phyloP scores from a whole-genome alignment of 164 flowering plant species.

The Liriodendron chinense region DNA sequence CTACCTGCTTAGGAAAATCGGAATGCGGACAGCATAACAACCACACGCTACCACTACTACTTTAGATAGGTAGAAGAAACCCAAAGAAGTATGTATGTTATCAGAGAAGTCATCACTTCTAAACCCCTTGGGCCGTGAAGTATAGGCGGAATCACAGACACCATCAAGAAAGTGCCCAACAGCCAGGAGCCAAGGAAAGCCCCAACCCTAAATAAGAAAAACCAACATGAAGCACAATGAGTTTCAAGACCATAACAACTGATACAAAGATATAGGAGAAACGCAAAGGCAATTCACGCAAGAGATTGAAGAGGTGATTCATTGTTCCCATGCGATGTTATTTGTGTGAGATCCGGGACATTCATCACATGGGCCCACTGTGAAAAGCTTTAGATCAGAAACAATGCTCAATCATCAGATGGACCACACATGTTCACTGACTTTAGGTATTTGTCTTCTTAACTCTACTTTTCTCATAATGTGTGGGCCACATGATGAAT shows the following conservation, averaged over 20 bases:
- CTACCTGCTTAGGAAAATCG: slow-evolving; percentile 5
- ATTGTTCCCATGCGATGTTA: neutral
- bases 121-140: slow-evolving; percentile 77
- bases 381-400: no score
- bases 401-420: neutral
- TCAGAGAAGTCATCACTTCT: slow-evolving; percentile 77
- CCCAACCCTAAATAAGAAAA: slow-evolving; percentile 56
- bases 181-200: slow-evolving; percentile 84
- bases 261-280: neutral
- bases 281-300: neutral
- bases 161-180: slow-evolving; percentile 92
- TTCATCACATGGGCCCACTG: neutral
- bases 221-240: neutral
- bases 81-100: slow-evolving; percentile 83
- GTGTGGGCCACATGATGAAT: neutral
- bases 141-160: slow-evolving; percentile 82
- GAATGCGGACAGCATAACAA: neutral
- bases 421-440: neutral
- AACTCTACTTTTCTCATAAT: neutral
- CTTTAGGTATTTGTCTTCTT: neutral
- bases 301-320: neutral
- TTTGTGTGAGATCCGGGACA: neutral
- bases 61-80: slow-evolving; percentile 79
- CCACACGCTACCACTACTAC: slow-evolving; percentile 16
- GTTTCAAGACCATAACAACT: neutral